A percentile compares a stretch with the other conserved stretches of the same genome.
Evolutionary conservation across 1,139 yeast species (phyloP).

Genomic region (Suhomyces bolitotheri): DNA sequence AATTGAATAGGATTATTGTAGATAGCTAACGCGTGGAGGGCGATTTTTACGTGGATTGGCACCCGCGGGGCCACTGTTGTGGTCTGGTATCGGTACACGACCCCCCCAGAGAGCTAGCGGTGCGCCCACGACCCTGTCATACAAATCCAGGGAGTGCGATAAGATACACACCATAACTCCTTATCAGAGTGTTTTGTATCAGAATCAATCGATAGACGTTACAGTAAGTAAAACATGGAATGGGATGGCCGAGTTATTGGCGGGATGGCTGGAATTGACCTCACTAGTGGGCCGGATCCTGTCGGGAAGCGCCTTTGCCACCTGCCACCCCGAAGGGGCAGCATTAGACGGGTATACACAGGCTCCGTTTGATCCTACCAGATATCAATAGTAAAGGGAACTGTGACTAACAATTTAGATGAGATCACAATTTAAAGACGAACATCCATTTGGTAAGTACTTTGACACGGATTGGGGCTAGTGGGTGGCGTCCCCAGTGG

Average conservation of each 20-base stretch:
- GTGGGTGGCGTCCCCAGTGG: too few species aligned
- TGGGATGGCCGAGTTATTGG: too few species aligned
- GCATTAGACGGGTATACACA: too few species aligned
- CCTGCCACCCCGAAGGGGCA: too few species aligned
- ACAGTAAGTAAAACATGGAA: constrained; percentile 10
- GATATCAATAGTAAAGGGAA: too few species aligned
- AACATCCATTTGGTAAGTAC: constrained; percentile 77
- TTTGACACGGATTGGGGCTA: not conserved
- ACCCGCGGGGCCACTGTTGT: too few species aligned
- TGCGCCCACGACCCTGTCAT: constrained; percentile 12
- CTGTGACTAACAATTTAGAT: constrained; percentile 32
- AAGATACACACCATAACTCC: constrained; percentile 8
- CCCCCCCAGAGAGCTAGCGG: not conserved
- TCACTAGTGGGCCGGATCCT: too few species aligned
- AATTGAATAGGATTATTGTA: not conserved
- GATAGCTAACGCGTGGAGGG: not conserved
- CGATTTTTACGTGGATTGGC: not conserved
- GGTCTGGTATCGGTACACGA: not conserved
- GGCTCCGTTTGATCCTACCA: too few species aligned
- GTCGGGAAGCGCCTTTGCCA: too few species aligned
- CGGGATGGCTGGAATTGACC: too few species aligned
- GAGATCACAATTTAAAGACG: constrained; percentile 94
- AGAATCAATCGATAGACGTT: constrained; percentile 1
- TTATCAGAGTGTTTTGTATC: constrained; percentile 6
- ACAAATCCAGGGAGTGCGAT: constrained; percentile 14